These are phyloP conservation scores for Hericium erinaceus DNA, from an alignment of 768 basidiomycete species.

Conservation along the genomic window DNA sequence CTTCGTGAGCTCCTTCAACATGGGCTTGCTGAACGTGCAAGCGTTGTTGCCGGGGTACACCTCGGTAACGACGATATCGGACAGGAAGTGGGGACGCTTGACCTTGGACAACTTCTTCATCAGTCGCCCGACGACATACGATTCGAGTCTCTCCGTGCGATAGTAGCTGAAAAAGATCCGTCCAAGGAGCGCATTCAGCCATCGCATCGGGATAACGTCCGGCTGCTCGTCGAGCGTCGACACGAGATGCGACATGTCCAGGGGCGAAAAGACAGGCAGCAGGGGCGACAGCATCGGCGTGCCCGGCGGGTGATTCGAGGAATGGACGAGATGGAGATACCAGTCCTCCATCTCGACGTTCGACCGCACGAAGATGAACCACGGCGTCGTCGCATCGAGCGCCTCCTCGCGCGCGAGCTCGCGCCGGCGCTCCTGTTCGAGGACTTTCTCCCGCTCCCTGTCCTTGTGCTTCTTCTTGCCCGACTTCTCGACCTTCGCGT, in stretches of 20 bases:
- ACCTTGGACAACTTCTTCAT: slow-evolving; percentile 94
- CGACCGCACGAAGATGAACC: slow-evolving; percentile 89
- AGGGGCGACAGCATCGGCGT: slow-evolving; percentile 54
- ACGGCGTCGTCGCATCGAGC: slow-evolving; percentile 49
- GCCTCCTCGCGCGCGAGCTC: slow-evolving; percentile 41
- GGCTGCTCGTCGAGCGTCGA: slow-evolving; percentile 85
- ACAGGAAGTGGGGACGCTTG: slow-evolving; percentile 79
- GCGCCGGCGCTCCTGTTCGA: slow-evolving; percentile 21
- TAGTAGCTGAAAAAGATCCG: slow-evolving; percentile 91
- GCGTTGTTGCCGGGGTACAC: slow-evolving; percentile 80
- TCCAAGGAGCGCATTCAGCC: slow-evolving; percentile 92
- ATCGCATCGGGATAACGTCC: slow-evolving; percentile 94
- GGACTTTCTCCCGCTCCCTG: slow-evolving; percentile 30
- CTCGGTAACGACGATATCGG: slow-evolving; percentile 78
- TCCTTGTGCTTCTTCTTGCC: slow-evolving; percentile 32
- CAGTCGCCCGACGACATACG: slow-evolving; percentile 74
- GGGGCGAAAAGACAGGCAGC: slow-evolving; percentile 54
- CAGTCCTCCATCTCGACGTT: slow-evolving; percentile 97
- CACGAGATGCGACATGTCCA: slow-evolving; percentile 79
- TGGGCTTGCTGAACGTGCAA: slow-evolving; percentile 89
- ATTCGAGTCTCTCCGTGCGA: slow-evolving; percentile 72
- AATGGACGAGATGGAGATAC: slow-evolving; percentile 77
- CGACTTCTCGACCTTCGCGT: slow-evolving; percentile 30
- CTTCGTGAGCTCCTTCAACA: slow-evolving; percentile 94
- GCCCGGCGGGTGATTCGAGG: slow-evolving; percentile 53